phyloP scores from a whole-genome alignment of 352 stramenopile species.

The Pythium brassicae region DNA sequence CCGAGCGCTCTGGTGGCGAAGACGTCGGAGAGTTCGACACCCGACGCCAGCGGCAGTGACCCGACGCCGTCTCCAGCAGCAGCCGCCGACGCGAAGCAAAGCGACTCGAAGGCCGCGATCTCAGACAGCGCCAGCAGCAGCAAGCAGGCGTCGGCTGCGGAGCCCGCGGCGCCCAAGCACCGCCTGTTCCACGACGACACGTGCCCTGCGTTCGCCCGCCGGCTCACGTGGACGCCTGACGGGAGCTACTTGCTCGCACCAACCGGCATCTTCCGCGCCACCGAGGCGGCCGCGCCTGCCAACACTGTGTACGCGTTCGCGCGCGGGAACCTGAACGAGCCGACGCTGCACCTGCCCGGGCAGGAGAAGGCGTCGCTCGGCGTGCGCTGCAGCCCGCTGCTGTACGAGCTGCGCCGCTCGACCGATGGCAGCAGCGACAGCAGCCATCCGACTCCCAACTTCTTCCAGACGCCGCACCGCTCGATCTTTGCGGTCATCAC shows the following conservation, averaged over 20 bases:
- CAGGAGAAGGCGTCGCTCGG: constrained; percentile 92
- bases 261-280: constrained; percentile 64
- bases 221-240: constrained; percentile 91
- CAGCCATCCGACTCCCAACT: constrained; percentile 25
- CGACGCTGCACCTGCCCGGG: constrained; percentile 89
- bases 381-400: constrained; percentile 90
- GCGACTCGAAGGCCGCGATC: constrained; percentile 12
- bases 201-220: constrained; percentile 92
- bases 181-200: constrained; percentile 93
- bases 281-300: constrained; percentile 29
- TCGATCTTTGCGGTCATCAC: constrained; percentile 94
- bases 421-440: background rate
- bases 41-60: constrained; percentile 5
- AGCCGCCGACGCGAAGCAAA: constrained; percentile 6
- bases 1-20: background rate
- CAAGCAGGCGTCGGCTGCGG: constrained; percentile 7
- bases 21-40: background rate
- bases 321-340: constrained; percentile 88
- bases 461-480: constrained; percentile 80
- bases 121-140: background rate
- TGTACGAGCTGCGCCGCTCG: constrained; percentile 87
- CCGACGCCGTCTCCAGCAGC: background rate
- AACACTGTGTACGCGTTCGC: constrained; percentile 94
- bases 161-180: constrained; percentile 39
- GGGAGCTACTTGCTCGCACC: constrained; percentile 90